A percentile compares a stretch with the other conserved stretches of the same genome.
Conservation (phyloP, 371 early-diverging fungal genomes). For the Apophysomyces sp. region DNA sequence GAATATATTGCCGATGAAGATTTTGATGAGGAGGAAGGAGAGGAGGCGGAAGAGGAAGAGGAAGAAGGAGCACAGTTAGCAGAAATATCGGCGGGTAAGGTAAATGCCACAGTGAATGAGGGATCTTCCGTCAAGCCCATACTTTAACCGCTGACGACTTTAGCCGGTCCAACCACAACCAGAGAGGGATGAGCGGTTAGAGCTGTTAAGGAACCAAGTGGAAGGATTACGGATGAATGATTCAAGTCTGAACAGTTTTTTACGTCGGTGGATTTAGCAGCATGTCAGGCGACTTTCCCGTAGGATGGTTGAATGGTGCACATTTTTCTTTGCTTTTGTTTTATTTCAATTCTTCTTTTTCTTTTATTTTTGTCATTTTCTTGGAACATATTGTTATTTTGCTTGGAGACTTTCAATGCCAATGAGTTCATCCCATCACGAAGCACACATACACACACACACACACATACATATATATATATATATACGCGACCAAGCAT, state of each 20-base stretch:
- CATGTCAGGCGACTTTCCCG: neutral
- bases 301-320: neutral
- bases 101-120: constrained; percentile 11
- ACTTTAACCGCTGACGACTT: neutral
- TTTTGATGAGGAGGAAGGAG: neutral
- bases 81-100: constrained; percentile 3
- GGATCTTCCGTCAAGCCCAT: constrained; percentile 5
- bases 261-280: constrained; percentile 23
- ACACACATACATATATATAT: too few relatives aligned
- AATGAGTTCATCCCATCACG: too few relatives aligned
- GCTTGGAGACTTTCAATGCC: neutral
- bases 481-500: too few relatives aligned
- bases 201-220: constrained; percentile 13
- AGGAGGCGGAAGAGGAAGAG: neutral
- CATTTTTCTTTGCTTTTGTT: neutral
- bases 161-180: constrained; percentile 14
- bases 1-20: neutral
- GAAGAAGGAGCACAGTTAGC: constrained; percentile 1
- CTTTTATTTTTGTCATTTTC: neutral
- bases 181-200: constrained; percentile 15
- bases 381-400: neutral
- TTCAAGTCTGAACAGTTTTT: constrained; percentile 32
- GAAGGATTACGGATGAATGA: constrained; percentile 26
- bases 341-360: neutral
- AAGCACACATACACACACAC: too few relatives aligned